Evolutionary conservation across 140 eudicot species (phyloP), one percentile per base, ranked within the genome.

Genomic region (Cichorium intybus): DNA sequence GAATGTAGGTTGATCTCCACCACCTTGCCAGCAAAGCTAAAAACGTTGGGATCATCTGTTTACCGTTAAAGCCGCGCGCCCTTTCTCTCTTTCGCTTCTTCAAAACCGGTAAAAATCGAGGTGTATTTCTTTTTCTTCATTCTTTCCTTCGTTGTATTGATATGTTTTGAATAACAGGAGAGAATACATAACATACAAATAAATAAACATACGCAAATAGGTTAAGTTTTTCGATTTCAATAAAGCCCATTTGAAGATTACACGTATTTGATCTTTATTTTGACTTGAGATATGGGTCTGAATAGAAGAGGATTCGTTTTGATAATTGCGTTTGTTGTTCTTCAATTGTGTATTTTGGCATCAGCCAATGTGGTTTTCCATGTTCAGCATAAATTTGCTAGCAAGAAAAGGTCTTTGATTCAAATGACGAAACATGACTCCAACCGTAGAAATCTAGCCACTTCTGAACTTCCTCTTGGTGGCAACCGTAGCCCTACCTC

Each of bases 401-500:
- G 58, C 17, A 41, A 21, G 10, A 80, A 79, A 35, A 56, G 48
- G 69, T 41, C 70, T 18, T 62, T 87, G 66, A 49, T 53, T 34
- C 80, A 62, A 50, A 59, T 82, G 34, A 59, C 81, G 34, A 77
- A 26, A 72, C 95, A 88, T 21, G 98, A 92, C 65, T 17, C 54
- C 31, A 60, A 47, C 20, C 96, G 98, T 20, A 72, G 98, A 66
- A 57, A 73, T 66, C 85, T 92, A 5, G 66, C 85, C 4, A 84
- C 79, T 29, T 53, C 77, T 22, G 86, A 88, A 59, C 66, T 92
- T 31, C 81, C 87, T 43, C 59, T 92, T 8, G 96, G 96, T 37
- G 99, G 99, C 27, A 81, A 93, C 51, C 88, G 94, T 47, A 70
- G 79, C 43, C 97, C 99, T 14, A 80, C 95, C 18, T 87, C 79